Conservation (phyloP, 371 early-diverging fungal species). For the Mucor mucedo region DNA sequence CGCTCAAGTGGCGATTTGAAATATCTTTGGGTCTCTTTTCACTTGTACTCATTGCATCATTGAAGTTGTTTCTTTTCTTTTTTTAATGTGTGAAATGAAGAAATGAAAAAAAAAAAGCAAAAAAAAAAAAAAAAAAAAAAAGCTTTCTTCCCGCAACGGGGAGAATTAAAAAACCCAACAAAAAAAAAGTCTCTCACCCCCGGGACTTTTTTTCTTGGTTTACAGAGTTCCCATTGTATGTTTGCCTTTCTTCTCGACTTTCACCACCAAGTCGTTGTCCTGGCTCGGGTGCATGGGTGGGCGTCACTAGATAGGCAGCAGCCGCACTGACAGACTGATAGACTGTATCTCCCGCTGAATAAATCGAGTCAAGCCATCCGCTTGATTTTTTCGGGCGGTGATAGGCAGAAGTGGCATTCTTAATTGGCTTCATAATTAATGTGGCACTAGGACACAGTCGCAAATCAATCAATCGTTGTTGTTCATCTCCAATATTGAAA, state of each 20-base stretch:
- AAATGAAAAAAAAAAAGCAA: too few species aligned
- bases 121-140: too few species aligned
- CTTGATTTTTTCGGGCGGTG: not conserved
- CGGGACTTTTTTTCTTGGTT: constrained; percentile 30
- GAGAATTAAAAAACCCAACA: too few species aligned
- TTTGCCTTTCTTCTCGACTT: not conserved
- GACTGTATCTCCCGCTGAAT: constrained; percentile 25
- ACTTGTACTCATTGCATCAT: constrained; percentile 4
- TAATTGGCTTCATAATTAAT: constrained; percentile 53
- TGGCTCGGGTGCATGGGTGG: constrained; percentile 14
- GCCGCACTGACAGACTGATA: constrained; percentile 27
- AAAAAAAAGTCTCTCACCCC: too few species aligned
- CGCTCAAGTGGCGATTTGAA: not conserved
- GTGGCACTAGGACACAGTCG: constrained; percentile 60
- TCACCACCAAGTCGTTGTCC: constrained; percentile 13
- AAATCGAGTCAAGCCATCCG: constrained; percentile 30
- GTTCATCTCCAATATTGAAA: constrained; percentile 50
- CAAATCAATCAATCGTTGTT: constrained; percentile 44
- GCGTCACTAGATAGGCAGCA: constrained; percentile 27
- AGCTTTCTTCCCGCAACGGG: too few species aligned
- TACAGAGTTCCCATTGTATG: constrained; percentile 27
- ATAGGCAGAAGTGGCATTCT: constrained; percentile 40
- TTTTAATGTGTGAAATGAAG: not conserved
- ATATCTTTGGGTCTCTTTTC: not conserved
- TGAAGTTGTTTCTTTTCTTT: not conserved